Evolutionary conservation across 192 early-diverging fungal genomes (phyloP).

Genomic region (Umbelopsis sp.): DNA sequence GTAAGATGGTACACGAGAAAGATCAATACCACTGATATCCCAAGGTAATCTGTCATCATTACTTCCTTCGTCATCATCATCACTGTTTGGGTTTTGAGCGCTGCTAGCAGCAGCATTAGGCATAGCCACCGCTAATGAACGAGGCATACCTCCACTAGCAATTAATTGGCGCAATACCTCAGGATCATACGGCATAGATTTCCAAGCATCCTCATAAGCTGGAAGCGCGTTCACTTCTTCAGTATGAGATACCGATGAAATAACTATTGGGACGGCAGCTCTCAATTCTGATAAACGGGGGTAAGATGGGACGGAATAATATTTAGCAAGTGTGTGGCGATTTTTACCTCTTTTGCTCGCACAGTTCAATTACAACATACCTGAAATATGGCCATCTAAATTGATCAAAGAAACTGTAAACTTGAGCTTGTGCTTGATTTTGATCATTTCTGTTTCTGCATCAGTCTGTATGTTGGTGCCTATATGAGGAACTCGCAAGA

Average conservation of each 20-base stretch:
- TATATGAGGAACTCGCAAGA: conserved; percentile 24
- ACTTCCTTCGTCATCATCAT: neutral
- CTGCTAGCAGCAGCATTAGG: conserved; percentile 31
- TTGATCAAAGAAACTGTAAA: conserved; percentile 32
- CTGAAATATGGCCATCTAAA: conserved; percentile 40
- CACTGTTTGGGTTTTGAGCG: conserved; percentile 7
- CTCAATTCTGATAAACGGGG: conserved; percentile 27
- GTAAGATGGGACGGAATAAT: too few relatives aligned
- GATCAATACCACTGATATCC: conserved; percentile 23
- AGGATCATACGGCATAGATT: conserved; percentile 36
- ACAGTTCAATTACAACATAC: neutral
- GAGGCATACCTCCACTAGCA: conserved; percentile 21
- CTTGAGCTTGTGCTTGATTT: conserved; percentile 37
- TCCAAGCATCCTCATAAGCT: conserved; percentile 33
- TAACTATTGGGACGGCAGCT: conserved; percentile 32
- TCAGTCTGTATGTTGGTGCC: conserved; percentile 26
- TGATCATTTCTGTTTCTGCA: conserved; percentile 32
- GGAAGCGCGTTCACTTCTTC: conserved; percentile 30
- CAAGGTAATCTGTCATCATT: neutral
- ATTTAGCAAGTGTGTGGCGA: too few relatives aligned
- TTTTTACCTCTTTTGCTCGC: neutral
- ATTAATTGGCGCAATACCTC: conserved; percentile 23
- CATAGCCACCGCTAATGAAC: conserved; percentile 19
- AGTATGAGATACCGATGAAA: conserved; percentile 28
- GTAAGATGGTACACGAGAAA: conserved; percentile 34